phyloP scores from a whole-genome alignment of 2,329 filamentous ascomycete species.

The Alternaria atra region DNA sequence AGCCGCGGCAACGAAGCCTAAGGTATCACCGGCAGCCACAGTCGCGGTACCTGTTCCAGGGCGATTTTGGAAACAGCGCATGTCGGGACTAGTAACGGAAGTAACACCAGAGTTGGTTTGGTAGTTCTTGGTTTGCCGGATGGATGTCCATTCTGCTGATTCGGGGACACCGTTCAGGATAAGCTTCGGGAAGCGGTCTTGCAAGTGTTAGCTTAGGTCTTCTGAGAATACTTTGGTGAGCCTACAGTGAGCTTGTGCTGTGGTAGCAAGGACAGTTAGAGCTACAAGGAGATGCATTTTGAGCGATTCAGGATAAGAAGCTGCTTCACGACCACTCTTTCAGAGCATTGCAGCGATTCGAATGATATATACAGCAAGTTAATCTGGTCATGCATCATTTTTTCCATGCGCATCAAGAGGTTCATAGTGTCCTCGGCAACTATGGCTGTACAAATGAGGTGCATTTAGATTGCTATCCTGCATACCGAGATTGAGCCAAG shows the following conservation, averaged over 20 bases:
- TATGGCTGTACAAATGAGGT: not conserved
- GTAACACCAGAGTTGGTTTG: conserved; percentile 62
- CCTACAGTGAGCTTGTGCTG: conserved; percentile 3
- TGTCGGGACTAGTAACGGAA: conserved; percentile 57
- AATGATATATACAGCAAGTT: not conserved
- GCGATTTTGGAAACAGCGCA: conserved; percentile 62
- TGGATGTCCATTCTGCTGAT: conserved; percentile 55
- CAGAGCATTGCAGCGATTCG: not conserved
- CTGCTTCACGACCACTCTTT: not conserved
- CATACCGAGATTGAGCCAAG: not conserved
- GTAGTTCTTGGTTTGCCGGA: conserved; percentile 61
- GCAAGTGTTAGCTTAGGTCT: not conserved
- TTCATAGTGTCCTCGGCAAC: not conserved
- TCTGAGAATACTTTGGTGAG: not conserved
- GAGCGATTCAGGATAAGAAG: not conserved
- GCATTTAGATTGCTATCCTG: not conserved
- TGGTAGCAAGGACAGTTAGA: not conserved
- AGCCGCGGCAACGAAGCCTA: conserved; percentile 57
- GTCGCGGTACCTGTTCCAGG: conserved; percentile 55
- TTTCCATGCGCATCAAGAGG: not conserved
- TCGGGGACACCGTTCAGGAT: conserved; percentile 43
- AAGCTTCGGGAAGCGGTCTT: conserved; percentile 40
- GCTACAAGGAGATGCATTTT: conserved; percentile 1
- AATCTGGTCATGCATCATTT: not conserved
- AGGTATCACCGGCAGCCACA: conserved; percentile 56